A percentile compares a stretch with the other conserved stretches of the same genome.
These are phyloP conservation scores for Shiraia bambusicola DNA, from an alignment of 2,329 filamentous ascomycete species.

Conservation along the genomic window DNA sequence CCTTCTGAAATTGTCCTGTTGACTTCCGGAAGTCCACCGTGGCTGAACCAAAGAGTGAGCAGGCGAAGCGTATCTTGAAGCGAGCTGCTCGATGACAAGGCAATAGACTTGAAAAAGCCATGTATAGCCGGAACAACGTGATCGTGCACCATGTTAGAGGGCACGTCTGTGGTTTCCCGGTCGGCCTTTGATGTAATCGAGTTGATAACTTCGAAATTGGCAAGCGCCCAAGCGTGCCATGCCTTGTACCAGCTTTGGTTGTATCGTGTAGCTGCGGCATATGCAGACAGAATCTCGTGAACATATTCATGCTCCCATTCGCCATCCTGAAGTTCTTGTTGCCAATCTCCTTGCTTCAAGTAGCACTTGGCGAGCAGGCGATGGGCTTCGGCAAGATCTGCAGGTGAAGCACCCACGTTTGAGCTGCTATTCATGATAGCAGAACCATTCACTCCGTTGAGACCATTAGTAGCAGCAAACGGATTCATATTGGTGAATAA, in stretches of 20 bases:
- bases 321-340: slow-evolving; percentile 78
- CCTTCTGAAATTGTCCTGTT: slow-evolving; percentile 87
- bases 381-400: slow-evolving; percentile 56
- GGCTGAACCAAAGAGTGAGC: slow-evolving; percentile 93
- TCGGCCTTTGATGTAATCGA: slow-evolving; percentile 69
- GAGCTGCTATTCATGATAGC: slow-evolving; percentile 37
- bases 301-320: slow-evolving; percentile 88
- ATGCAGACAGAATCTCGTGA: slow-evolving; percentile 85
- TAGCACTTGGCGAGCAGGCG: slow-evolving; percentile 91
- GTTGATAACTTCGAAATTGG: slow-evolving; percentile 98
- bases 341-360: slow-evolving; percentile 94
- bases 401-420: slow-evolving; percentile 28
- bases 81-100: slow-evolving; percentile 85
- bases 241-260: slow-evolving; percentile 98
- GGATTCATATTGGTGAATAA: slow-evolving; percentile 37
- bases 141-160: slow-evolving; percentile 71
- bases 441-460: slow-evolving; percentile 51
- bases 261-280: slow-evolving; percentile 87
- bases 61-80: slow-evolving; percentile 92
- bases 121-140: slow-evolving; percentile 93
- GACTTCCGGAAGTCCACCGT: slow-evolving; percentile 86
- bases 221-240: slow-evolving; percentile 97
- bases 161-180: slow-evolving; percentile 58
- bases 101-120: slow-evolving; percentile 97
- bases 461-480: slow-evolving; percentile 49